Evolutionary conservation across 257 asterid genomes (phyloP).

Genomic region (Ballota nigra): DNA sequence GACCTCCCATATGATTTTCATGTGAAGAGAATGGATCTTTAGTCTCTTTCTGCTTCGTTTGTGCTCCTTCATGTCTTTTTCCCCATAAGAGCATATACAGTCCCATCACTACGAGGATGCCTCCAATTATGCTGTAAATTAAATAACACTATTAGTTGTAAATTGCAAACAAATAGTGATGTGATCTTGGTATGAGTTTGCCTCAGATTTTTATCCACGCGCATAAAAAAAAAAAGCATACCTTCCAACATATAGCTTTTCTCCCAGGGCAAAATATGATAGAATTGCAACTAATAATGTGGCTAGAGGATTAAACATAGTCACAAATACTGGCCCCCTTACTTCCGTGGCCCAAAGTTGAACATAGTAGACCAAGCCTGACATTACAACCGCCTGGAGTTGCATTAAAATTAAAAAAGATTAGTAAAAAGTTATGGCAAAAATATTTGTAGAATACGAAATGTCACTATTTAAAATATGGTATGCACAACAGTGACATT

Average conservation of each 20-base stretch:
- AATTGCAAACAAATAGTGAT: too few species aligned
- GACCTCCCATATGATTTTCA: background rate
- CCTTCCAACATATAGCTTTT: slow-evolving; percentile 70
- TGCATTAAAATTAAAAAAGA: background rate
- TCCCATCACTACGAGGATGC: slow-evolving; percentile 48
- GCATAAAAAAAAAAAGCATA: slow-evolving; percentile 1
- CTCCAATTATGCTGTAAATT: slow-evolving; percentile 66
- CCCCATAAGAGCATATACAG: slow-evolving; percentile 77
- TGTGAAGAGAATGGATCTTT: slow-evolving; percentile 20
- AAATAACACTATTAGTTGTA: background rate
- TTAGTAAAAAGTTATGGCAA: background rate
- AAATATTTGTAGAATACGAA: too few species aligned
- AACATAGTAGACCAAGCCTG: slow-evolving; percentile 50
- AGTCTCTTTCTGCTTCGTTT: slow-evolving; percentile 28
- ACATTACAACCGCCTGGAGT: slow-evolving; percentile 58
- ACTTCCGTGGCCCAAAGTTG: slow-evolving; percentile 70
- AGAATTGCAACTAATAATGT: slow-evolving; percentile 56
- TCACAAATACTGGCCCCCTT: slow-evolving; percentile 78
- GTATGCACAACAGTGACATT: too few species aligned
- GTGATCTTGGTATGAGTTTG: too few species aligned
- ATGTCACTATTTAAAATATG: too few species aligned
- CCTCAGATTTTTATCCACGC: background rate
- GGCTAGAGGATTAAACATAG: slow-evolving; percentile 70
- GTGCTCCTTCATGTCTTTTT: slow-evolving; percentile 48
- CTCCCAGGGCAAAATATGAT: slow-evolving; percentile 64